A percentile compares a stretch with the other conserved stretches of the same genome.
These are phyloP conservation scores for Mycena rosella DNA, from an alignment of 768 basidiomycete species.

Conservation along the genomic window DNA sequence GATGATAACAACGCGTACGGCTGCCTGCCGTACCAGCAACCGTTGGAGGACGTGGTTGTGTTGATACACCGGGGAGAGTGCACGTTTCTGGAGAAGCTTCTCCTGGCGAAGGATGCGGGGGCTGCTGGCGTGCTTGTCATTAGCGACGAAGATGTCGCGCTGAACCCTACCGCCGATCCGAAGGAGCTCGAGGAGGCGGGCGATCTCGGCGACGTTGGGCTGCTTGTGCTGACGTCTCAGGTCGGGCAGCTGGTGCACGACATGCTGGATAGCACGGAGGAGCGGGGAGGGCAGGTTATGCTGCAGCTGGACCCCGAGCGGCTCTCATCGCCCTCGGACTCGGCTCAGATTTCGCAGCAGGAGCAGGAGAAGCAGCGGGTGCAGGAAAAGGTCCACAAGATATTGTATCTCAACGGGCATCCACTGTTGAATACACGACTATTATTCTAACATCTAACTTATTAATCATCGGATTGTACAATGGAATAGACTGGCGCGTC, in stretches of 20 bases:
- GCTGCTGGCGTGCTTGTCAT: conserved; percentile 86
- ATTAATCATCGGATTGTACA: conserved; percentile 80
- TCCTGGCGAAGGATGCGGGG: conserved; percentile 73
- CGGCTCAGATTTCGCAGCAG: conserved; percentile 38
- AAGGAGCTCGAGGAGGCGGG: conserved; percentile 71
- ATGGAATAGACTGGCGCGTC: conserved; percentile 92
- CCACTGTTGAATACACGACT: conserved; percentile 83
- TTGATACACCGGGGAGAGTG: conserved; percentile 85
- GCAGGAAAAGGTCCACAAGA: conserved; percentile 44
- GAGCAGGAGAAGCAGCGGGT: conserved; percentile 41
- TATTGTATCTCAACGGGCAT: conserved; percentile 84
- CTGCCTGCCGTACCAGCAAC: conserved; percentile 66
- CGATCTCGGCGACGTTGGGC: conserved; percentile 67
- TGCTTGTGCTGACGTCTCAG: conserved; percentile 69
- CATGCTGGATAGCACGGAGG: conserved; percentile 67
- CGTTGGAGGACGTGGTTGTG: conserved; percentile 65
- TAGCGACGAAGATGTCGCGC: conserved; percentile 67
- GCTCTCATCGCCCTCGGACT: conserved; percentile 38
- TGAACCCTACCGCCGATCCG: conserved; percentile 75
- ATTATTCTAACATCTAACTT: conserved; percentile 59
- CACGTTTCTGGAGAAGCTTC: conserved; percentile 89
- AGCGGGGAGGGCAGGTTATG: conserved; percentile 62
- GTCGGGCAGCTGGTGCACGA: conserved; percentile 66
- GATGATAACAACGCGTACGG: conserved; percentile 69
- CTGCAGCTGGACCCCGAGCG: conserved; percentile 62